These are phyloP conservation scores for Rostrohypoxylon terebratum DNA, from an alignment of 495 filamentous ascomycete species.

Conservation along the genomic window DNA sequence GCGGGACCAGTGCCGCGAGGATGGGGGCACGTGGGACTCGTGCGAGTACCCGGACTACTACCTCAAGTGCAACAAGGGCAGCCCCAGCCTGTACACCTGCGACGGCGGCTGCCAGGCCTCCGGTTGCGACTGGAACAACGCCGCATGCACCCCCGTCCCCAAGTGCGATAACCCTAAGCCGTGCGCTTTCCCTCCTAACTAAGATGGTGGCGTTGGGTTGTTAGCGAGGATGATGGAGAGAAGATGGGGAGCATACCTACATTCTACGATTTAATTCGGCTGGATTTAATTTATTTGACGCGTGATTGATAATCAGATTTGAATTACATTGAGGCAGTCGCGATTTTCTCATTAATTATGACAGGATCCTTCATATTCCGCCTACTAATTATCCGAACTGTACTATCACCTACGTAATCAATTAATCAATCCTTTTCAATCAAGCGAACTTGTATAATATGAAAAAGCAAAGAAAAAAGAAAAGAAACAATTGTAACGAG, in stretches of 20 bases:
- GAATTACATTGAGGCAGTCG: no score
- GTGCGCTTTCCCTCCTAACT: not conserved
- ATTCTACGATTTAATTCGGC: no score
- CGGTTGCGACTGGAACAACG: not conserved
- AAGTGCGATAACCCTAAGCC: slow-evolving; percentile 3
- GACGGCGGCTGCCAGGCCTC: slow-evolving; percentile 7
- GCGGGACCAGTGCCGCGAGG: slow-evolving; percentile 4
- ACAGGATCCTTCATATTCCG: no score
- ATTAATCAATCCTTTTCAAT: no score
- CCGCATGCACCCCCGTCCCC: not conserved
- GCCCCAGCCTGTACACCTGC: slow-evolving; percentile 11
- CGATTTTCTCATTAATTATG: no score
- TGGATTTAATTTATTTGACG: no score
- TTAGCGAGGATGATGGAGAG: not conserved
- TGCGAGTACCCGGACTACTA: slow-evolving; percentile 1
- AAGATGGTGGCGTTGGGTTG: not conserved
- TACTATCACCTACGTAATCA: no score
- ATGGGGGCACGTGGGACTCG: slow-evolving; percentile 9
- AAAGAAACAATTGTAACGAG: not conserved
- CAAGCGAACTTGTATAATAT: no score
- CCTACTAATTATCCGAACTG: no score
- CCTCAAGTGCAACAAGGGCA: slow-evolving; percentile 10
- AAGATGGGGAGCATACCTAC: not conserved
- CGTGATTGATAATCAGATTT: no score
- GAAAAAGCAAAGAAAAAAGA: not conserved